Percentiles rank a stretch among this genome's conserved stretches.
Conservation (phyloP, 768 basidiomycete species). For the Hydnomerulius pinastri region DNA sequence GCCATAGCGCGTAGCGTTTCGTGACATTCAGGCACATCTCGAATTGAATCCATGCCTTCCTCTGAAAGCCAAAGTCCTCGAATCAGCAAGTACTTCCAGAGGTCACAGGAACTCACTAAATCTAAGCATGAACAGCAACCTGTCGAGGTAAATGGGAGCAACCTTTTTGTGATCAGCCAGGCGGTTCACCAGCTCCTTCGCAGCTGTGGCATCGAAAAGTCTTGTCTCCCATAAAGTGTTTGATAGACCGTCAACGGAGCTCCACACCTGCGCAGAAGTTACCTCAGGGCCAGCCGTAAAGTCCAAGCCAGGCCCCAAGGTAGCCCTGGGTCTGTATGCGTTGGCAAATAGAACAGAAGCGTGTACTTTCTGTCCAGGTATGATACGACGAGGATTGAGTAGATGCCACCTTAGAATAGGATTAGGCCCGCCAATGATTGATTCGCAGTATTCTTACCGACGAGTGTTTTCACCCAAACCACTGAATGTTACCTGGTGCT, state of each 20-base stretch:
- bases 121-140: conserved; percentile 18
- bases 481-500: conserved; percentile 19
- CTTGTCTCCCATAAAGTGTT: conserved; percentile 18
- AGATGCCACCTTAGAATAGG: conserved; percentile 9
- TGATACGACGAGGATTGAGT: conserved; percentile 16
- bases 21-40: background rate
- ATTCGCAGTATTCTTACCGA: conserved; percentile 1
- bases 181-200: conserved; percentile 8
- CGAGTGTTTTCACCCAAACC: conserved; percentile 12
- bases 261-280: conserved; percentile 1
- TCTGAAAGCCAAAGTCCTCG: background rate
- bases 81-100: background rate
- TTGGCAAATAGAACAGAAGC: conserved; percentile 22
- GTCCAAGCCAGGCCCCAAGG: conserved; percentile 17
- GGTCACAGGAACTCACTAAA: conserved; percentile 9
- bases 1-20: background rate
- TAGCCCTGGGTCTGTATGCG: conserved; percentile 16
- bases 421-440: background rate
- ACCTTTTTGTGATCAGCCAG: conserved; percentile 11
- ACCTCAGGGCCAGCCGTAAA: conserved; percentile 1
- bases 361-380: conserved; percentile 20
- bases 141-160: conserved; percentile 15
- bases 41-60: conserved; percentile 4
- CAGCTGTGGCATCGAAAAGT: conserved; percentile 13
- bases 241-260: conserved; percentile 5